A percentile compares a stretch with the other conserved stretches of the same genome.
phyloP scores from a whole-genome alignment of 768 basidiomycete genomes.

The Coprinellus aureogranulatus region DNA sequence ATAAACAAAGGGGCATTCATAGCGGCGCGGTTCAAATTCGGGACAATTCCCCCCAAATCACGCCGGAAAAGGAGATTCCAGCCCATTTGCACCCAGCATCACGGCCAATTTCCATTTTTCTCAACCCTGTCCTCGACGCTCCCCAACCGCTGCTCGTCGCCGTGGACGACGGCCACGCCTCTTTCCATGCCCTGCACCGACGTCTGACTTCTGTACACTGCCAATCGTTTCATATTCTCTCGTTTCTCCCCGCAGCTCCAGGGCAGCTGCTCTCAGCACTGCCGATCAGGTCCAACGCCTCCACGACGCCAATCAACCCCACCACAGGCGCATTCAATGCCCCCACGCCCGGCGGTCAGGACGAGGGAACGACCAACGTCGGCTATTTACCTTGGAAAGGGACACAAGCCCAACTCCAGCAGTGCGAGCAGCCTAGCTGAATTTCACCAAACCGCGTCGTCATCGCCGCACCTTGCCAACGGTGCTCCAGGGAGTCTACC shows the following conservation, averaged over 20 bases:
- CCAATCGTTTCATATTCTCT: constrained; percentile 18
- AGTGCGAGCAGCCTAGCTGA: constrained; percentile 20
- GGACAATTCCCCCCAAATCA: neutral
- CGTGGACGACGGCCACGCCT: constrained; percentile 28
- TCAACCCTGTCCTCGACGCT: constrained; percentile 14
- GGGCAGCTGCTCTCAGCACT: no score
- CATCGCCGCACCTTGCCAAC: constrained; percentile 19
- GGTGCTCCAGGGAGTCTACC: constrained; percentile 46
- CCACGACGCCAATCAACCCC: neutral
- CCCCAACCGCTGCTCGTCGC: constrained; percentile 23
- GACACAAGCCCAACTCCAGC: constrained; percentile 15
- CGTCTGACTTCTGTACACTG: constrained; percentile 8
- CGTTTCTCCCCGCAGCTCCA: constrained; percentile 10
- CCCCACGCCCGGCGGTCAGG: constrained; percentile 33
- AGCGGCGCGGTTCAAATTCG: neutral
- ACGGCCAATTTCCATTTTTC: neutral
- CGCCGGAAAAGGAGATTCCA: neutral
- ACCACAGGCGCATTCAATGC: constrained; percentile 28
- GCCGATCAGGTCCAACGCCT: no score
- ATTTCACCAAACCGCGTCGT: constrained; percentile 19
- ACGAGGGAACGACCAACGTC: constrained; percentile 37
- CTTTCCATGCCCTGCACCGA: constrained; percentile 22
- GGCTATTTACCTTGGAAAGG: constrained; percentile 41
- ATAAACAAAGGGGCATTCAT: neutral
- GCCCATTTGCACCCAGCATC: neutral